These are phyloP conservation scores for Collariella sp. DNA, from an alignment of 495 filamentous ascomycete genomes.

Conservation along the genomic window DNA sequence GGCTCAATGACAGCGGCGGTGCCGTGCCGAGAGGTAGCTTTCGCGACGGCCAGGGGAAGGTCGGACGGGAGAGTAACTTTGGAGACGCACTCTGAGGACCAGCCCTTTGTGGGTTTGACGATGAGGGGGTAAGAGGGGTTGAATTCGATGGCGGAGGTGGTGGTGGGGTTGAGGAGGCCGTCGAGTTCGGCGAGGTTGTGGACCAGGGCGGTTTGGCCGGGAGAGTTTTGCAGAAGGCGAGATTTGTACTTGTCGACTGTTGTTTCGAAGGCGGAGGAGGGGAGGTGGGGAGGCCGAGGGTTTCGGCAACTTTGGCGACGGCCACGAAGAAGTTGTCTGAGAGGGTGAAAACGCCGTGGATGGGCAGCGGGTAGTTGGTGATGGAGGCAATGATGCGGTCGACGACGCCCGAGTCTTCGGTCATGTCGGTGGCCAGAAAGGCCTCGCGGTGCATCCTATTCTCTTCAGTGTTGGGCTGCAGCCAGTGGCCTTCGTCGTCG, in stretches of 20 bases:
- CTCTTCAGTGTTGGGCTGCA: slow-evolving; percentile 26
- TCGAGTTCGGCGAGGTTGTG: slow-evolving; percentile 17
- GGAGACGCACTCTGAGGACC: slow-evolving; percentile 27
- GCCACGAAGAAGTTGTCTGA: slow-evolving; percentile 34
- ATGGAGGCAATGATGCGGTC: slow-evolving; percentile 29
- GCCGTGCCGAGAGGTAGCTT: slow-evolving; percentile 22
- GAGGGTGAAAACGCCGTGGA: slow-evolving; percentile 35
- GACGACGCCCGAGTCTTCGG: slow-evolving; percentile 23
- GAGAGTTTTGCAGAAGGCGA: slow-evolving; percentile 28
- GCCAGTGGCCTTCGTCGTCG: slow-evolving; percentile 42
- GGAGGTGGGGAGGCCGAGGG: slow-evolving; percentile 27
- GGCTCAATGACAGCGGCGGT: slow-evolving; percentile 26
- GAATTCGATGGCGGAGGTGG: not conserved
- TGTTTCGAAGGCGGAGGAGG: slow-evolving; percentile 30
- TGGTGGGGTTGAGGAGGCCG: slow-evolving; percentile 1
- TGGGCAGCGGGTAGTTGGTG: slow-evolving; percentile 23
- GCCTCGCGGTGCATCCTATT: slow-evolving; percentile 31
- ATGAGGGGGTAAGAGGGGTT: slow-evolving; percentile 19
- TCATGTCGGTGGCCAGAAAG: slow-evolving; percentile 28
- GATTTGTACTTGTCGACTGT: slow-evolving; percentile 39
- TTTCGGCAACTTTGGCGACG: slow-evolving; percentile 27
- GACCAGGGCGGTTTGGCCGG: slow-evolving; percentile 19
- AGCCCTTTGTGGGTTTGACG: slow-evolving; percentile 29
- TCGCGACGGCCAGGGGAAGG: slow-evolving; percentile 18
- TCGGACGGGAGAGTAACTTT: slow-evolving; percentile 18